A percentile compares a stretch with the other conserved stretches of the same genome.
Evolutionary conservation across 768 basidiomycete genomes (phyloP).

Genomic region (Rhodosporidiobolus odoratus): DNA sequence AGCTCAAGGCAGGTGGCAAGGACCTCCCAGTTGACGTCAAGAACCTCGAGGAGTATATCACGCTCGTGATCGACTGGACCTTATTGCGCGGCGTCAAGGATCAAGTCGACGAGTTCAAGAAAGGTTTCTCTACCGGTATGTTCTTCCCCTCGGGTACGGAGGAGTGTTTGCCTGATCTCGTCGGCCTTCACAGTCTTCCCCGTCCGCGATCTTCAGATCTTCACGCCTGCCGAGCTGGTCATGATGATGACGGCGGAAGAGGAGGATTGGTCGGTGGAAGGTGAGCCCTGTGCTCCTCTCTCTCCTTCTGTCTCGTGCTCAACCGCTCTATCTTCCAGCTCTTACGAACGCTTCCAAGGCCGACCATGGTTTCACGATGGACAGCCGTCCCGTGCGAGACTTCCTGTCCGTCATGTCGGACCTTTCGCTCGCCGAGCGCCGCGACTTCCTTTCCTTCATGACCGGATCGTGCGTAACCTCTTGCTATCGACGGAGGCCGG

Average conservation of each 20-base stretch:
- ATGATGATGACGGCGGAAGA: slow-evolving; percentile 63
- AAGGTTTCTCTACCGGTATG: slow-evolving; percentile 68
- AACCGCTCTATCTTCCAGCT: slow-evolving; percentile 52
- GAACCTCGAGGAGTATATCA: slow-evolving; percentile 84
- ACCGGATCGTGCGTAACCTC: slow-evolving; percentile 57
- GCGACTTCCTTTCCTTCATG: slow-evolving; percentile 90
- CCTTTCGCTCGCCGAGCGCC: slow-evolving; percentile 66
- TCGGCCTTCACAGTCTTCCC: slow-evolving; percentile 67
- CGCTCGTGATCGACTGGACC: slow-evolving; percentile 79
- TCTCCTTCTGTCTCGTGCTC: neutral
- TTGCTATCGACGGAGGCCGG: no score
- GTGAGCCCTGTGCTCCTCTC: slow-evolving; percentile 54
- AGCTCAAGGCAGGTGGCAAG: slow-evolving; percentile 78
- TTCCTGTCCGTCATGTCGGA: slow-evolving; percentile 79
- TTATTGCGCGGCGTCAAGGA: slow-evolving; percentile 69
- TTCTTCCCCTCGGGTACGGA: neutral
- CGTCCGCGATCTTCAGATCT: slow-evolving; percentile 78
- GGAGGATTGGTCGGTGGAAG: slow-evolving; percentile 93
- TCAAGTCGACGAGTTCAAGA: slow-evolving; percentile 85
- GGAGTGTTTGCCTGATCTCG: neutral
- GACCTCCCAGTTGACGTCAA: slow-evolving; percentile 74
- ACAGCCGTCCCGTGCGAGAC: slow-evolving; percentile 83
- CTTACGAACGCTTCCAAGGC: slow-evolving; percentile 86
- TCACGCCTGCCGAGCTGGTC: slow-evolving; percentile 89
- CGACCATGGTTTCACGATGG: slow-evolving; percentile 95